phyloP scores from a whole-genome alignment of 805 yeast genomes.

The Yarrowia bubula region DNA sequence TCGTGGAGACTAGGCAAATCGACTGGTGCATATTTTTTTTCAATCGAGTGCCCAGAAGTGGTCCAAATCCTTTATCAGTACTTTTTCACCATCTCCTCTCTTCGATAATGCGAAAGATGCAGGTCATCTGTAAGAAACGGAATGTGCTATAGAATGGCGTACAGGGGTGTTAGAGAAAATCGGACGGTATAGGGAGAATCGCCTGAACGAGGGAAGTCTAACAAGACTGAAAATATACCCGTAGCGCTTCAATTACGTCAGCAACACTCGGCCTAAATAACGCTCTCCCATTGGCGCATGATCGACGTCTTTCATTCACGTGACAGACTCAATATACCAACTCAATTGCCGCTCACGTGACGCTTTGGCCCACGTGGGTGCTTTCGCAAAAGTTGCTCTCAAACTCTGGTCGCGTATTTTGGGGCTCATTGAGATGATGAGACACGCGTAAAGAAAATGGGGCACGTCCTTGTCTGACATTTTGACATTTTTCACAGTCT shows the following conservation, averaged over 20 bases:
- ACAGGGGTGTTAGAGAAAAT: background rate
- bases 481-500: no score
- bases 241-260: background rate
- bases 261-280: background rate
- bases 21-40: background rate
- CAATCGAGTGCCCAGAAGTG: background rate
- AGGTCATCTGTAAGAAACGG: background rate
- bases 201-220: background rate
- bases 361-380: background rate
- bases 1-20: no score
- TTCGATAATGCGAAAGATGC: conserved; percentile 13
- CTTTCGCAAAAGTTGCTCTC: background rate
- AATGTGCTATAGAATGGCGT: background rate
- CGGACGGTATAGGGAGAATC: background rate
- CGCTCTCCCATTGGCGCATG: background rate
- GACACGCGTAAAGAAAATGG: no score
- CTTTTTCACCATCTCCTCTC: background rate
- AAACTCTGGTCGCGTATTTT: background rate
- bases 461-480: no score
- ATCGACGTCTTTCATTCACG: background rate
- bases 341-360: background rate
- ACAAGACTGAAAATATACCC: background rate
- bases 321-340: background rate
- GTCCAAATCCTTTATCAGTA: background rate
- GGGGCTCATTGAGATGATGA: background rate